phyloP scores from a whole-genome alignment of 1,284 basidiomycete genomes.

The Cryptococcus wingfieldii region DNA sequence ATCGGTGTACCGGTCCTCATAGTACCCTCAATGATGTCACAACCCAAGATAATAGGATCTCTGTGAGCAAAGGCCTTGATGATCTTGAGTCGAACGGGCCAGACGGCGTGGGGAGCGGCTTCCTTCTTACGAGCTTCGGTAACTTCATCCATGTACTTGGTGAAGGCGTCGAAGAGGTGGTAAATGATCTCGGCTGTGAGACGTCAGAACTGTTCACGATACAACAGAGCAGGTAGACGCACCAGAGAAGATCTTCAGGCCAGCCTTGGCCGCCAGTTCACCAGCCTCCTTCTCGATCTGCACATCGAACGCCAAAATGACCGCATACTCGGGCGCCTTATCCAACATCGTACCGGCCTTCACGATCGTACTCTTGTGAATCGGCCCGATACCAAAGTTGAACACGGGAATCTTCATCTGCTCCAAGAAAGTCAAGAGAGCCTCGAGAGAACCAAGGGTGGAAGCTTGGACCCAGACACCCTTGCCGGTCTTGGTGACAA shows the following conservation, averaged over 20 bases:
- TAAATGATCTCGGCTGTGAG: slow-evolving; percentile 71
- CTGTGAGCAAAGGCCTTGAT: slow-evolving; percentile 93
- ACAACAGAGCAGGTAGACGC: slow-evolving; percentile 49
- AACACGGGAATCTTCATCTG: slow-evolving; percentile 95
- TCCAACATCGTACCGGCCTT: slow-evolving; percentile 91
- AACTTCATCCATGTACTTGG: slow-evolving; percentile 90
- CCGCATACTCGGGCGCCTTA: slow-evolving; percentile 90
- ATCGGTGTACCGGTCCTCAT: slow-evolving; percentile 92
- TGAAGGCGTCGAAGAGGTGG: slow-evolving; percentile 97
- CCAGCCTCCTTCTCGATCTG: slow-evolving; percentile 82
- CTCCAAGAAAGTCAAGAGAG: slow-evolving; percentile 92
- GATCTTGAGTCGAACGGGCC: slow-evolving; percentile 91
- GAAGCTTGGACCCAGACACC: slow-evolving; percentile 98
- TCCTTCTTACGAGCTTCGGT: slow-evolving; percentile 87
- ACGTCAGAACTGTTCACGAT: slow-evolving; percentile 49
- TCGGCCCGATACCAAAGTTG: slow-evolving; percentile 96
- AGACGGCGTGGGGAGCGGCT: slow-evolving; percentile 90
- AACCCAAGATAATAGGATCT: slow-evolving; percentile 95
- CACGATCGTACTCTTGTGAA: slow-evolving; percentile 95
- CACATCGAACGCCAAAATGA: slow-evolving; percentile 96
- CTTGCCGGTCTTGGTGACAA: slow-evolving; percentile 88
- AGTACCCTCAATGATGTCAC: slow-evolving; percentile 91
- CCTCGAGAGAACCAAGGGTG: slow-evolving; percentile 95
- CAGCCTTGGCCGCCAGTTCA: slow-evolving; percentile 85
- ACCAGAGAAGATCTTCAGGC: slow-evolving; percentile 92